Base-by-base conservation (phyloP, 2,329 filamentous ascomycete species). In the Escovopsis sp. region DNA sequence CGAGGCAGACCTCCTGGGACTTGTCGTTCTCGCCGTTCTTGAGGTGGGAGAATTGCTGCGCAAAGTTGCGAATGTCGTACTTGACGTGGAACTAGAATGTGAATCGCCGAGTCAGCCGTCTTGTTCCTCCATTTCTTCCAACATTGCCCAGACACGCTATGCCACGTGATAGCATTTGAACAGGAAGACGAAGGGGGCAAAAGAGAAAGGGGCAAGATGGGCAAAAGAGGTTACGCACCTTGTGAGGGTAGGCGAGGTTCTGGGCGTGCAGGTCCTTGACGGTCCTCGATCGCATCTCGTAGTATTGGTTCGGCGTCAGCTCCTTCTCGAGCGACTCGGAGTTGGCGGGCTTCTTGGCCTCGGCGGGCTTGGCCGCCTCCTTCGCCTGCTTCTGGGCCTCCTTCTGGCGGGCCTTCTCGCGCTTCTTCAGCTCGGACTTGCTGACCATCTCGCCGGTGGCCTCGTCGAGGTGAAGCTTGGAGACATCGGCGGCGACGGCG, bases 391-490 rank as follows among this genome's bases (percentile, higher is more conserved):
- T 94, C 65, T 86, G 83, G 47, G 80, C 80, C 41, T 92, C 86
- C 60, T 73, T 76, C 59, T 88, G 75, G 46, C 88, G 79, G 55
- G 79, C 71, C 83, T 98, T 98, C 66, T 87, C 75, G 52, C 88
- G 78, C 67, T 84, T 88, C 84, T 98, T 98, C 58, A 96, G 68
- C 63, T 87, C 79, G 13, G 76, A 74, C 76, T 87, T 87, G 64
- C 81, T 87, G 41, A 80, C 56, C 58, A 62, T 77, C 65, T 98
- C 90, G 51, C 90, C 90, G 12, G 90, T 96, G 44, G 87, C 84
- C 53, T 92, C 84, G 58, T 98, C 90, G 34, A 90, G 72, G 58
- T 87, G 72, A 47, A 93, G 70, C 63, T 88, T 84, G 52, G 71
- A 71, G 45, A 78, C 58, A 48, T 62, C 60, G 46, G 70, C 71